A percentile compares a stretch with the other conserved stretches of the same genome.
Evolutionary conservation across 2,329 filamentous ascomycete genomes (phyloP).

Genomic region (Macrophomina pseudophaseolina): DNA sequence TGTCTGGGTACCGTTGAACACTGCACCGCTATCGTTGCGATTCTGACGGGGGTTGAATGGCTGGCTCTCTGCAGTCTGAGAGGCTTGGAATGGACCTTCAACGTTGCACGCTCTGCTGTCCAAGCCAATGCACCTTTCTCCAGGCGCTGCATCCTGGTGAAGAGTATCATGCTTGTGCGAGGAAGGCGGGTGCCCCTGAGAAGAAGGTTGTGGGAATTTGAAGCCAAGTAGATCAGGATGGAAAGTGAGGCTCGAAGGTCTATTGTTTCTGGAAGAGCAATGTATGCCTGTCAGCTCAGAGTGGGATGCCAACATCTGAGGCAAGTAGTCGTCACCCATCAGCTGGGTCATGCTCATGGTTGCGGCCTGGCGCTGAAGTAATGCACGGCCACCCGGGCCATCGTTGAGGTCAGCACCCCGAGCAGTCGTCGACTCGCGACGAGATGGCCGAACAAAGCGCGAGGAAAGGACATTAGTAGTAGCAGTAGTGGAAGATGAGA

Average conservation of each 20-base stretch:
- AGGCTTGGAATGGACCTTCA: too few species aligned
- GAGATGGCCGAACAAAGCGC: too few species aligned
- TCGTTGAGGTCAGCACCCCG: neutral
- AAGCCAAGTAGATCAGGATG: slow-evolving; percentile 1
- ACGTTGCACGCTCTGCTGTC: too few species aligned
- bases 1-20: too few species aligned
- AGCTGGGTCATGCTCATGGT: neutral
- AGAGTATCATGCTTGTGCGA: neutral
- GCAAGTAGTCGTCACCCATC: neutral
- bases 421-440: neutral
- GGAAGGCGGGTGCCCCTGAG: neutral
- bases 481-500: neutral
- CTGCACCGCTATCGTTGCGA: too few species aligned
- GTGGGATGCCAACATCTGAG: neutral
- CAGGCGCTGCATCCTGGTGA: neutral
- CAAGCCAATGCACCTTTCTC: too few species aligned
- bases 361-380: neutral
- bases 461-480: too few species aligned
- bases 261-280: too few species aligned
- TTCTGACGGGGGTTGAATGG: too few species aligned
- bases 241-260: neutral
- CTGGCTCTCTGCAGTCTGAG: too few species aligned
- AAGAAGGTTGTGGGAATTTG: neutral
- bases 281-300: neutral
- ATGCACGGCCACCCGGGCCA: neutral